A percentile compares a stretch with the other conserved stretches of the same genome.
These are phyloP conservation scores for Candida oleophila DNA, from an alignment of 805 yeast genomes.

Conservation along the genomic window DNA sequence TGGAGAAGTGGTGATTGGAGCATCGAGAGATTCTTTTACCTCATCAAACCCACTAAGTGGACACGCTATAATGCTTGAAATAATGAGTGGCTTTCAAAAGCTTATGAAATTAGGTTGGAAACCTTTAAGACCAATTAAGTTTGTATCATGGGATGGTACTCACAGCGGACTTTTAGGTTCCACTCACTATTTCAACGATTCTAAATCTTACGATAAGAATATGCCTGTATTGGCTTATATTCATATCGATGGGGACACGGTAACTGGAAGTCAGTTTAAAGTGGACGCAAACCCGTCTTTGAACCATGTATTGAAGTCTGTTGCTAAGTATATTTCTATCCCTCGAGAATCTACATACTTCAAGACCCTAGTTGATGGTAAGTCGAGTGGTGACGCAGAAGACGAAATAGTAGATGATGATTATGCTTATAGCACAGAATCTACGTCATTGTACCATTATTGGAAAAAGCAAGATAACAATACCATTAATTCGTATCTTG, in stretches of 20 bases:
- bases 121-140: constrained; percentile 38
- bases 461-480: constrained; percentile 35
- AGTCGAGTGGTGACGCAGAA: constrained; percentile 1
- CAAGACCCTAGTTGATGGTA: constrained; percentile 13
- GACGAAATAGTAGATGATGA: constrained; percentile 7
- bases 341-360: constrained; percentile 22
- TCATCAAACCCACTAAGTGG: constrained; percentile 36
- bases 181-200: constrained; percentile 19
- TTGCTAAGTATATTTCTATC: constrained; percentile 31
- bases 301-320: constrained; percentile 26
- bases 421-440: constrained; percentile 11
- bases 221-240: constrained; percentile 33
- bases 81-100: constrained; percentile 33
- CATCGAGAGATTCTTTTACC: constrained; percentile 38
- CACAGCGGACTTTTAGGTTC: constrained; percentile 35
- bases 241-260: constrained; percentile 38
- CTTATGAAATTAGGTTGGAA: constrained; percentile 39
- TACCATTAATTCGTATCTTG: constrained; percentile 31
- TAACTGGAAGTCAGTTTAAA: constrained; percentile 34
- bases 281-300: constrained; percentile 38
- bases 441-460: constrained; percentile 29
- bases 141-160: constrained; percentile 43
- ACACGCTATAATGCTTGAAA: constrained; percentile 39
- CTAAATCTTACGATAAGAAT: constrained; percentile 16
- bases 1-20: constrained; percentile 40